phyloP scores from a whole-genome alignment of 768 basidiomycete genomes.

The Boletales sp. region DNA sequence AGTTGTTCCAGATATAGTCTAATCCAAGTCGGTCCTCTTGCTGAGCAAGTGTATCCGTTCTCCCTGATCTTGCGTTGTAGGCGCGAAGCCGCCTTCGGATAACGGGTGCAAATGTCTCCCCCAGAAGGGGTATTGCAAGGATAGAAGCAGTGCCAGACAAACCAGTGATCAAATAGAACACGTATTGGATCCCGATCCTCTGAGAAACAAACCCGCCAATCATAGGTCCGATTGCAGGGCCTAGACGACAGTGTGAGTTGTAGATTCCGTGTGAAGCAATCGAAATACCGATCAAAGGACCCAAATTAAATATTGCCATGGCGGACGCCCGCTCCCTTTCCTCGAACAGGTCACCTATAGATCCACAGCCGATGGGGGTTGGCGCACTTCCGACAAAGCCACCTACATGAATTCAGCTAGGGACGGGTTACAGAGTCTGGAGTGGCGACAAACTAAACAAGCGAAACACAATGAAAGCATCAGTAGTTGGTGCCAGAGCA shows the following conservation, averaged over 20 bases:
- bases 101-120: constrained; percentile 74
- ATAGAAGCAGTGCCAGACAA: constrained; percentile 41
- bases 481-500: constrained; percentile 58
- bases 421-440: not conserved
- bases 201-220: constrained; percentile 65
- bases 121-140: constrained; percentile 58
- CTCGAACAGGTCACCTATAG: constrained; percentile 63
- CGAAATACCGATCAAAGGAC: constrained; percentile 53
- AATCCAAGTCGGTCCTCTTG: constrained; percentile 28
- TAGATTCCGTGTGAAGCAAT: not conserved
- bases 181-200: constrained; percentile 54
- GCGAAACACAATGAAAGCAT: constrained; percentile 59
- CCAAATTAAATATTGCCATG: constrained; percentile 66
- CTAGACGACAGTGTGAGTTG: constrained; percentile 9
- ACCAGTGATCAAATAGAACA: constrained; percentile 51
- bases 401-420: constrained; percentile 33
- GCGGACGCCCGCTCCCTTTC: constrained; percentile 60
- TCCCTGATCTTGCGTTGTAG: constrained; percentile 43
- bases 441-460: constrained; percentile 52
- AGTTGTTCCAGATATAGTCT: constrained; percentile 52
- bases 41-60: constrained; percentile 25
- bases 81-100: constrained; percentile 49
- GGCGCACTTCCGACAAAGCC: constrained; percentile 65
- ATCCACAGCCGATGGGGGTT: constrained; percentile 60
- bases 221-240: constrained; percentile 58